These are phyloP conservation scores for Aspergillus alliaceus DNA, from an alignment of 2,329 filamentous ascomycete species.

Conservation along the genomic window DNA sequence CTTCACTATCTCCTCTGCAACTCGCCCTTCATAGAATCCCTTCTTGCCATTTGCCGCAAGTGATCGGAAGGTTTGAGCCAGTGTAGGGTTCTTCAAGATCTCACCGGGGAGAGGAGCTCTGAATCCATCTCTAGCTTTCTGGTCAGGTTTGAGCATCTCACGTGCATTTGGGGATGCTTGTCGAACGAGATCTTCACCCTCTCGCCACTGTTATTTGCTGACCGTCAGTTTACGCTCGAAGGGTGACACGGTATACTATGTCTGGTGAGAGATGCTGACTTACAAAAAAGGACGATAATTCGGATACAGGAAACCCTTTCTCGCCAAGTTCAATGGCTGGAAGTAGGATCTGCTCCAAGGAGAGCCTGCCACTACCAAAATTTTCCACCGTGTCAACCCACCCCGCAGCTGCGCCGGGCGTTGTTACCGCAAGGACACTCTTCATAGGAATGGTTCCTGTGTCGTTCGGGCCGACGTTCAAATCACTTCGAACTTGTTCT, in stretches of 20 bases:
- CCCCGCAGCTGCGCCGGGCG: slow-evolving; percentile 86
- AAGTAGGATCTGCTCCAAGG: slow-evolving; percentile 71
- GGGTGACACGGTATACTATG: not conserved
- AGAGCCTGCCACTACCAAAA: slow-evolving; percentile 85
- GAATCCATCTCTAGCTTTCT: slow-evolving; percentile 65
- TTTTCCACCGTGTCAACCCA: slow-evolving; percentile 88
- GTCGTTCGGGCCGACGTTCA: slow-evolving; percentile 63
- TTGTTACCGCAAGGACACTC: slow-evolving; percentile 79
- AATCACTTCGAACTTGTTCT: slow-evolving; percentile 66
- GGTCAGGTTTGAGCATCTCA: slow-evolving; percentile 83
- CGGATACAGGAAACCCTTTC: slow-evolving; percentile 84
- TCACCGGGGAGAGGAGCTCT: slow-evolving; percentile 78
- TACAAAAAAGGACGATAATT: slow-evolving; percentile 70
- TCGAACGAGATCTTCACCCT: slow-evolving; percentile 63
- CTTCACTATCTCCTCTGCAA: slow-evolving; percentile 78
- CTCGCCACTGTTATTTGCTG: slow-evolving; percentile 63
- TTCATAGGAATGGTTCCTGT: slow-evolving; percentile 66
- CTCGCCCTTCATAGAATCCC: slow-evolving; percentile 84
- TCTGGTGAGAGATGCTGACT: slow-evolving; percentile 32
- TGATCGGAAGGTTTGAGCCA: slow-evolving; percentile 78
- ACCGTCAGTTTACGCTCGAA: not conserved
- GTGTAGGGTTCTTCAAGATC: slow-evolving; percentile 79
- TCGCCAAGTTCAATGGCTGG: slow-evolving; percentile 86
- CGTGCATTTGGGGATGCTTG: slow-evolving; percentile 78
- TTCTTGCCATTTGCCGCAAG: slow-evolving; percentile 79